Conservation (phyloP, 331 rosid genomes). For the Pyracantha coccinea region DNA sequence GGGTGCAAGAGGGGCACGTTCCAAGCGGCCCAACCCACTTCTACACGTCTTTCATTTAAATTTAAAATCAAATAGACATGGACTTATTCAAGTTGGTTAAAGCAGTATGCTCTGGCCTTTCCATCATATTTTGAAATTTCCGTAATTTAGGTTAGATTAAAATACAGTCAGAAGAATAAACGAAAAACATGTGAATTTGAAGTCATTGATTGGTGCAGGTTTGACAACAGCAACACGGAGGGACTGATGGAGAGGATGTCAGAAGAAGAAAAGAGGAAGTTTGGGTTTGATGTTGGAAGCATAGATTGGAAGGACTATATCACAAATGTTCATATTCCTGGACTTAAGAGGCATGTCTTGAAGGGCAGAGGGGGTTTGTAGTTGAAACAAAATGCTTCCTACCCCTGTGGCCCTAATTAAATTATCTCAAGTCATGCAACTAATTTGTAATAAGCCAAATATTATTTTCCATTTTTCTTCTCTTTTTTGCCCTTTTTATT, state of each 20-base stretch:
- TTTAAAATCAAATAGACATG: no score
- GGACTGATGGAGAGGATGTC: slow-evolving; percentile 73
- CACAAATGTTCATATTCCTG: slow-evolving; percentile 81
- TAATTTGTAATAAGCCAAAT: slow-evolving; percentile 12
- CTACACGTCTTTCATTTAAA: no score
- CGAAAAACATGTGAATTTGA: neutral
- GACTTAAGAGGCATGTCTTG: slow-evolving; percentile 81
- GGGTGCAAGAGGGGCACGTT: neutral
- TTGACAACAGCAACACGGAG: slow-evolving; percentile 76
- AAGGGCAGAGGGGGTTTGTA: slow-evolving; percentile 77
- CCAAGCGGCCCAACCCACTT: neutral
- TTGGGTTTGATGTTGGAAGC: slow-evolving; percentile 73
- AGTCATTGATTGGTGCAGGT: slow-evolving; percentile 37
- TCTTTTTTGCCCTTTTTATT: neutral
- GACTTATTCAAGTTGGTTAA: no score
- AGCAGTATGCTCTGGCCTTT: no score
- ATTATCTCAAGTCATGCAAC: slow-evolving; percentile 6
- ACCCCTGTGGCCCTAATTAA: neutral
- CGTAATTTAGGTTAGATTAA: no score
- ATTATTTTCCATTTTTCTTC: neutral
- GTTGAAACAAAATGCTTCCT: neutral
- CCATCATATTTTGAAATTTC: no score
- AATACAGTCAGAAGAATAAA: no score
- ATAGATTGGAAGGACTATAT: slow-evolving; percentile 87
- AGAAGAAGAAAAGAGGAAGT: slow-evolving; percentile 70